These are phyloP conservation scores for Tubosaeta sp. DNA, from an alignment of 768 basidiomycete species.

Conservation along the genomic window DNA sequence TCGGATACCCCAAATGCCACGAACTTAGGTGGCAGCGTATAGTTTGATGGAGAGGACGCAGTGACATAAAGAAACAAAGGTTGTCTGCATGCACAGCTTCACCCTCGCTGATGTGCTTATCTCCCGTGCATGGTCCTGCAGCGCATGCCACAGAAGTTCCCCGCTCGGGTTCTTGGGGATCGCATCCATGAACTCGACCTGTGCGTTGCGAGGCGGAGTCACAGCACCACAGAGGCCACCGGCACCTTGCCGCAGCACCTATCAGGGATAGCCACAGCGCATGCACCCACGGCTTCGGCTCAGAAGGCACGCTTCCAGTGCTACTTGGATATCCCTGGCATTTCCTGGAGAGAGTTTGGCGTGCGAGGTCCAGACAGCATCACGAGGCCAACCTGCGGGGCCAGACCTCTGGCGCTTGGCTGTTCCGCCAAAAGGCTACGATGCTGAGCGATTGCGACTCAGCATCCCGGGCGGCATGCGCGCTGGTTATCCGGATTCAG, in stretches of 20 bases:
- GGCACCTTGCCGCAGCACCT: constrained; percentile 73
- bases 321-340: constrained; percentile 71
- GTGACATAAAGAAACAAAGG: constrained; percentile 7
- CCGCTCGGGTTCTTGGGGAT: constrained; percentile 67
- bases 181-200: constrained; percentile 49
- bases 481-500: too few relatives aligned
- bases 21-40: too few relatives aligned
- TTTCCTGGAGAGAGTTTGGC: constrained; percentile 41
- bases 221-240: constrained; percentile 61
- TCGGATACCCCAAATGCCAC: too few relatives aligned
- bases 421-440: neutral
- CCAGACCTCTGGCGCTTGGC: too few relatives aligned
- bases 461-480: too few relatives aligned
- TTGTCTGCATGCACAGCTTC: constrained; percentile 11
- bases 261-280: constrained; percentile 63
- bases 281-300: constrained; percentile 55
- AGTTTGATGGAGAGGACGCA: constrained; percentile 50
- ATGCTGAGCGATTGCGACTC: neutral
- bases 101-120: constrained; percentile 17
- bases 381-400: constrained; percentile 38
- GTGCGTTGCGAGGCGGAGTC: constrained; percentile 35
- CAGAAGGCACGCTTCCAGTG: constrained; percentile 61
- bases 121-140: constrained; percentile 48
- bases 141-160: constrained; percentile 47
- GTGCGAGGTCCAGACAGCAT: neutral